Conservation (phyloP, 768 basidiomycete species). For the Podaxis mareebaensis region DNA sequence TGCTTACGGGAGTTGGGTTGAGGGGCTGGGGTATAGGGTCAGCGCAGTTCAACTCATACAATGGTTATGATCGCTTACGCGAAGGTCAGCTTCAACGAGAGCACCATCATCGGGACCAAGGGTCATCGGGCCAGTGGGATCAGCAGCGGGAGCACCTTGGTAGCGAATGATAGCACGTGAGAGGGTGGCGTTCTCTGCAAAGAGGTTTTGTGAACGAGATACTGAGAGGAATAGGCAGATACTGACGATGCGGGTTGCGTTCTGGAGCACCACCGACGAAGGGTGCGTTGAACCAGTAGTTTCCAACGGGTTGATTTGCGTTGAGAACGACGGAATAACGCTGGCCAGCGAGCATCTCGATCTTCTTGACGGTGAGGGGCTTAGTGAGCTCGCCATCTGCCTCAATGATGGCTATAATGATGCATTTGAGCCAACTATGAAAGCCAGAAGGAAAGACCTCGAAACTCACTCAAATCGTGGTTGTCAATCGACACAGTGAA, state of each 20-base stretch:
- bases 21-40: conserved; percentile 21
- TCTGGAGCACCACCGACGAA: conserved; percentile 32
- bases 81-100: conserved; percentile 37
- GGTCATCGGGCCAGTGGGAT: conserved; percentile 31
- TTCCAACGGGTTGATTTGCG: conserved; percentile 44
- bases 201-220: not conserved
- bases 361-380: conserved; percentile 34
- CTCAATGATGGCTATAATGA: conserved; percentile 32
- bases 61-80: not conserved
- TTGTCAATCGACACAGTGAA: conserved; percentile 40
- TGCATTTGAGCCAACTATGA: not conserved
- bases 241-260: conserved; percentile 31
- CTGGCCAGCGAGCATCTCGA: conserved; percentile 48
- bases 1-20: conserved; percentile 17
- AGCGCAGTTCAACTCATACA: not conserved
- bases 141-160: conserved; percentile 31
- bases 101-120: conserved; percentile 23
- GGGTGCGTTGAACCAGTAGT: conserved; percentile 47
- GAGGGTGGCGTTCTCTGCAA: conserved; percentile 20
- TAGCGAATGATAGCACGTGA: conserved; percentile 39
- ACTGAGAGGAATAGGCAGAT: not conserved
- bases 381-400: conserved; percentile 38
- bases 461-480: conserved; percentile 26
- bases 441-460: not conserved
- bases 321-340: conserved; percentile 44